Evolutionary conservation across 805 yeast species (phyloP).

Genomic region (Yarrowia sp.): DNA sequence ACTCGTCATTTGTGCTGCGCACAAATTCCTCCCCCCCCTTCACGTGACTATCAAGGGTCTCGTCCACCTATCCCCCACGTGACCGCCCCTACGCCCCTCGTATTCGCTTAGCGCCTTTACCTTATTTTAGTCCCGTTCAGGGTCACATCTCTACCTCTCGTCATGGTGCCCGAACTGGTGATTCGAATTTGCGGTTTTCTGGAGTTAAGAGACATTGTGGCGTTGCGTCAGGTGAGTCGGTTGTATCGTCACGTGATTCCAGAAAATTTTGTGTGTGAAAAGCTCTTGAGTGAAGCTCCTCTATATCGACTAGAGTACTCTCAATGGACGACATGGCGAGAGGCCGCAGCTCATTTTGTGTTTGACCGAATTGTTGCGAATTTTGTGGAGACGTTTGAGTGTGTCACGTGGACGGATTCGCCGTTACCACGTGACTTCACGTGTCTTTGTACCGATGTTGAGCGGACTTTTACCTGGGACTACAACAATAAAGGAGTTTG

Average conservation of each 20-base stretch:
- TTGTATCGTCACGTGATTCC: neutral
- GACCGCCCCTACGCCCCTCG: no score
- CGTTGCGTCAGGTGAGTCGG: neutral
- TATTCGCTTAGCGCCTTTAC: no score
- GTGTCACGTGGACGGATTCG: neutral
- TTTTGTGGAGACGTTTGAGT: neutral
- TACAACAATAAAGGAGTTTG: conserved; percentile 7
- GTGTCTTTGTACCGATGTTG: neutral
- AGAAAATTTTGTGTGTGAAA: neutral
- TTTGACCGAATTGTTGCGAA: neutral
- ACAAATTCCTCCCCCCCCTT: no score
- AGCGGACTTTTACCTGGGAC: conserved; percentile 5
- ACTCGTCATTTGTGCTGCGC: no score
- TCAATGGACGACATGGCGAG: neutral
- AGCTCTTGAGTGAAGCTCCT: neutral
- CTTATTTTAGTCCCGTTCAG: no score
- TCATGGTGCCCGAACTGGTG: neutral
- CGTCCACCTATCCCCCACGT: no score
- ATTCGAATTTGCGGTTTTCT: neutral
- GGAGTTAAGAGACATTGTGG: neutral
- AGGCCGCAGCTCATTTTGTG: neutral
- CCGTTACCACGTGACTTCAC: neutral
- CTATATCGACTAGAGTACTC: neutral
- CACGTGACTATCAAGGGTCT: no score
- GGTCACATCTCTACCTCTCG: no score